Evolutionary conservation across 108 stramenopile genomes (phyloP).

Genomic region (Skeletonema grethae): DNA sequence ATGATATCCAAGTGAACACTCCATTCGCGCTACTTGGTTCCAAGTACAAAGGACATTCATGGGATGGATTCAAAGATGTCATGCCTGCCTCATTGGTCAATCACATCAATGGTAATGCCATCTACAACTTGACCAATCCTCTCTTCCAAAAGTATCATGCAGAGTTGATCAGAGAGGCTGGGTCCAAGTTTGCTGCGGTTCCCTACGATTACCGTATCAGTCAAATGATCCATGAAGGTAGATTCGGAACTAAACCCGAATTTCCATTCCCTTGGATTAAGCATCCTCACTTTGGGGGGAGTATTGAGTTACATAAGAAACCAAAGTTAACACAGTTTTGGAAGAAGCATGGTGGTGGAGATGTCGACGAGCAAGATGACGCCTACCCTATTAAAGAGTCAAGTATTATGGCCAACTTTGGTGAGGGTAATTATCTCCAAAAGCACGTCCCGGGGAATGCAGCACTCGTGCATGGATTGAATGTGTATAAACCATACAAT

Average conservation of each 20-base stretch:
- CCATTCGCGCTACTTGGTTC: constrained; percentile 18
- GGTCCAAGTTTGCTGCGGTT: constrained; percentile 9
- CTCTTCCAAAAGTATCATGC: neutral
- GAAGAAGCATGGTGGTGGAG: neutral
- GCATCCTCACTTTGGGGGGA: neutral
- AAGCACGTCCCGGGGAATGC: neutral
- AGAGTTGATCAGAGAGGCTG: constrained; percentile 1
- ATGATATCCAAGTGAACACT: neutral
- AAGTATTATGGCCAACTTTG: constrained; percentile 3
- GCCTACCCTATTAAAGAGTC: constrained; percentile 10
- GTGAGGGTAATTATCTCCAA: neutral
- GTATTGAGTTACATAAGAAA: constrained; percentile 4
- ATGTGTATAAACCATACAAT: constrained; percentile 2
- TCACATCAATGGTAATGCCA: constrained; percentile 29
- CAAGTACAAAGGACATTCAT: constrained; percentile 18
- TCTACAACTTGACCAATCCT: constrained; percentile 19
- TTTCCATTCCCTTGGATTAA: neutral
- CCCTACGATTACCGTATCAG: constrained; percentile 18
- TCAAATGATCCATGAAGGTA: constrained; percentile 22
- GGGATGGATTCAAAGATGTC: constrained; percentile 13
- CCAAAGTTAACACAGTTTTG: neutral
- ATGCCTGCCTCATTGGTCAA: constrained; percentile 6
- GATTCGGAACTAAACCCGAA: neutral
- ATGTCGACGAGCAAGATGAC: neutral
- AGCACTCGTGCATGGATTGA: constrained; percentile 11